Evolutionary conservation across 2,329 filamentous ascomycete genomes (phyloP).

Genomic region (Cercospora berteroae): DNA sequence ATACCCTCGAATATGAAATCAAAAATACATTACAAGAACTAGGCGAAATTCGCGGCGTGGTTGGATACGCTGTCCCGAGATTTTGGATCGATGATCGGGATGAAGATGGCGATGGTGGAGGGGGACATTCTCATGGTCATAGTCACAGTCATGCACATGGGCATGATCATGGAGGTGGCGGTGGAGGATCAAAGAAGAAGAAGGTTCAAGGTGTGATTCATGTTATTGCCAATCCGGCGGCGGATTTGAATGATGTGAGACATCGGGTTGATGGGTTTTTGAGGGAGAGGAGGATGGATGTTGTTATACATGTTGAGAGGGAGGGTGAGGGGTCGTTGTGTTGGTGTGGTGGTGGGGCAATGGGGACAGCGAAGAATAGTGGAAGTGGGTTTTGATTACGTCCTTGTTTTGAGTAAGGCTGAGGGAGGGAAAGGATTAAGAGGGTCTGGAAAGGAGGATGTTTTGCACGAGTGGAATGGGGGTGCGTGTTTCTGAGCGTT

Average conservation of each 20-base stretch:
- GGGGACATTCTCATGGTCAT: conserved; percentile 47
- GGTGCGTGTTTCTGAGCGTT: neutral
- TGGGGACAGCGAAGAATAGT: conserved; percentile 1
- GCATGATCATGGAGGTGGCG: conserved; percentile 25
- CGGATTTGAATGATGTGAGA: conserved; percentile 78
- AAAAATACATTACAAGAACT: conserved; percentile 84
- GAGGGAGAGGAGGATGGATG: conserved; percentile 68
- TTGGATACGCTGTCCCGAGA: conserved; percentile 79
- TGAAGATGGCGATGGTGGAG: conserved; percentile 35
- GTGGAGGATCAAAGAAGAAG: conserved; percentile 35
- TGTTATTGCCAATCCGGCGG: conserved; percentile 69
- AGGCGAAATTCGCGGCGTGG: conserved; percentile 76
- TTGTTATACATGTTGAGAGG: conserved; percentile 82
- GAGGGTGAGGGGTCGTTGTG: conserved; percentile 67
- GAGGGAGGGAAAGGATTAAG: neutral
- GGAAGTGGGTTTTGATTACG: conserved; percentile 4
- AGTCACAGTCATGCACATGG: conserved; percentile 22
- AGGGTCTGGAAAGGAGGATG: neutral
- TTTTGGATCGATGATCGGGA: conserved; percentile 84
- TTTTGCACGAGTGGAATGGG: neutral
- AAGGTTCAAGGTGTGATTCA: conserved; percentile 81
- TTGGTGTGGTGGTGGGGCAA: conserved; percentile 55
- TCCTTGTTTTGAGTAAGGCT: neutral
- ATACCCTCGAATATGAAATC: conserved; percentile 80
- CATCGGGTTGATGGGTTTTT: conserved; percentile 73